Conservation (phyloP, 2,329 filamentous ascomycete species). For the Penicillium thymicola region DNA sequence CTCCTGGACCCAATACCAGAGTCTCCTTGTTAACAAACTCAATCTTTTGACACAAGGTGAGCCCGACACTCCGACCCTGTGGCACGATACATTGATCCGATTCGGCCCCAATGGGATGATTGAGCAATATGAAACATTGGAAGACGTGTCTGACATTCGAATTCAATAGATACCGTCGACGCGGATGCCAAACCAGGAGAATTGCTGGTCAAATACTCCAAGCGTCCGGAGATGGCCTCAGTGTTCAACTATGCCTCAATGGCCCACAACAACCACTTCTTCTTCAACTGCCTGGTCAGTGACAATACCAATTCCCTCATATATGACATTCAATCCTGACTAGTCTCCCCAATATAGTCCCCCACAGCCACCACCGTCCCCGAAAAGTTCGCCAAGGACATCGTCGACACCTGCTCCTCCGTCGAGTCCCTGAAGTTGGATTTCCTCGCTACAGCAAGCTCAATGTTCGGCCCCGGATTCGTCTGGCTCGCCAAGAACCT, state of each 20-base stretch:
- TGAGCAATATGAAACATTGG: not conserved
- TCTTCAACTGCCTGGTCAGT: conserved; percentile 48
- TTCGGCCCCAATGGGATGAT: not conserved
- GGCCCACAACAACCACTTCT: conserved; percentile 79
- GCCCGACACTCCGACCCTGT: conserved; percentile 24
- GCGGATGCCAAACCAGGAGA: conserved; percentile 62
- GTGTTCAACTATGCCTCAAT: conserved; percentile 96
- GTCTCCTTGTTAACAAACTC: conserved; percentile 68
- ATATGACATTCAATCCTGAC: conserved; percentile 1
- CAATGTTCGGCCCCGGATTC: conserved; percentile 97
- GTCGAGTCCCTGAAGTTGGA: conserved; percentile 77
- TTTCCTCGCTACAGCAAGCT: conserved; percentile 73
- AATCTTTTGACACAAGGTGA: conserved; percentile 71
- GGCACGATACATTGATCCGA: not conserved
- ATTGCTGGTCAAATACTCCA: conserved; percentile 71
- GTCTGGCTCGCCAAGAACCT: conserved; percentile 79
- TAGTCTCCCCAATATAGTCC: conserved; percentile 27
- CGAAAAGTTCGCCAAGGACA: conserved; percentile 53
- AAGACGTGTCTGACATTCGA: not conserved
- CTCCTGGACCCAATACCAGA: conserved; percentile 81
- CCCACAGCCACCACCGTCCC: conserved; percentile 53
- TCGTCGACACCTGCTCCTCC: conserved; percentile 73
- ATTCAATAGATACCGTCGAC: conserved; percentile 57
- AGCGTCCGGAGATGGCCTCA: conserved; percentile 71
- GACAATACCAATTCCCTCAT: too few species aligned